Evolutionary conservation across 2,329 filamentous ascomycete species (phyloP), one percentile per base, ranked within the genome.

Genomic region (Fusarium nelsonii): DNA sequence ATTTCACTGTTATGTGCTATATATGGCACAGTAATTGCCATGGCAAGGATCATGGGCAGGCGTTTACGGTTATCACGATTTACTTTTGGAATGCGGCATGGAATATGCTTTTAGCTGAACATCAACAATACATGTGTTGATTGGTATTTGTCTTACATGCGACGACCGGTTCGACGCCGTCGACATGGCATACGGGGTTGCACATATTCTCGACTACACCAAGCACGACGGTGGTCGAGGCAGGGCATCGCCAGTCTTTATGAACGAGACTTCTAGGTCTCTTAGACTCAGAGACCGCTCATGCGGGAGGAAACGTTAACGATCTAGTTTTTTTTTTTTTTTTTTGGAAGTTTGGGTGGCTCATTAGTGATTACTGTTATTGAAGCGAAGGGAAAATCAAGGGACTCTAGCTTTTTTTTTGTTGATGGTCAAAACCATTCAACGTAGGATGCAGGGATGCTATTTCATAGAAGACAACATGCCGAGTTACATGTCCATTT

Each of bases 281-380:
- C 69, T 64, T 74, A 73, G 72, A 74, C 63, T 64, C 64, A 67
- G 60, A 65, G 67, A 72, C 71, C 72, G 72, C 71, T 74, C 72
- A 53, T 72, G 72, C 72, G 72, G 72, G 72, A 68, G 64, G 69
- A 64, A 56, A 58, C 34, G 67, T 40, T 57, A 37, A 57, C 41
- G 70, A 71, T 49, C 63, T 64, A 44, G 36, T 62, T 62, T 48
- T n/a, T n/a, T n/a, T n/a, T n/a, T n/a, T n/a, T n/a, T n/a, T n/a
- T n/a, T n/a, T n/a, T 44, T 62, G 34, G 40, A 54, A 63, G 32
- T 32, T 34, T 14, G 45, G 50, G 26, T 18, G 49, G 48, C 40
- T 43, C 30, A 55, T 15, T 49, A 49, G 44, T 32, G 46, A 44
- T 41, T 43, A 32, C 28, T 37, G 33, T 49, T 48, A 43, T 43